Evolutionary conservation across 257 asterid species (phyloP).

Genomic region (Petunia secreta): DNA sequence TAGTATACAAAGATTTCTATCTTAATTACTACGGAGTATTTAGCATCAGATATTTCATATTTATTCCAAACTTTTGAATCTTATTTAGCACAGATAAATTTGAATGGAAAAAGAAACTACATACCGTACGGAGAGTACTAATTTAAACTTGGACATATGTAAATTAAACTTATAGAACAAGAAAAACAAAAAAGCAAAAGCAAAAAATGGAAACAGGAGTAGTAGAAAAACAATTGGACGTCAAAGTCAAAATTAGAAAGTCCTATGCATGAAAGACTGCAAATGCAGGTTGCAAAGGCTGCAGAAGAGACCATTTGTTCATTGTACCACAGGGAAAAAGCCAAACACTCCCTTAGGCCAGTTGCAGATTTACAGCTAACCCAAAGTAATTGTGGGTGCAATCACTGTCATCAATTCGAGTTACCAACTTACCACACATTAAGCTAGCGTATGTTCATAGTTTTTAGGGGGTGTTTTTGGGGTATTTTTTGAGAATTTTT

Average conservation of each 20-base stretch:
- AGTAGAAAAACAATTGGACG: not conserved
- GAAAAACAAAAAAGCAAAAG: not conserved
- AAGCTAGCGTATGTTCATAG: too few species aligned
- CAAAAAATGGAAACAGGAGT: not conserved
- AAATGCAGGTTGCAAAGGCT: conserved; percentile 22
- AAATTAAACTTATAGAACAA: not conserved
- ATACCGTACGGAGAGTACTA: not conserved
- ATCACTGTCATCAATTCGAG: too few species aligned
- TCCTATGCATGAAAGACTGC: conserved; percentile 22
- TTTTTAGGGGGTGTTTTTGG: too few species aligned
- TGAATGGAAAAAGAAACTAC: not conserved
- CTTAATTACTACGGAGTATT: not conserved
- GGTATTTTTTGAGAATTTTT: too few species aligned
- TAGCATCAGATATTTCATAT: not conserved
- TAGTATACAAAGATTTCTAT: not conserved
- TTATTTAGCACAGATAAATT: not conserved
- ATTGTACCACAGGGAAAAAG: not conserved
- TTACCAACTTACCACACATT: too few species aligned
- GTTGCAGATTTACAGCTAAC: not conserved
- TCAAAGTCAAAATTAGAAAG: conserved; percentile 16
- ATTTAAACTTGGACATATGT: not conserved
- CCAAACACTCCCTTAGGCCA: not conserved
- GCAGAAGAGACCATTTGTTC: conserved; percentile 10
- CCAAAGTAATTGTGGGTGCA: too few species aligned
- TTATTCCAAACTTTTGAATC: not conserved